Evolutionary conservation across 257 asterid species (phyloP), one percentile per base, ranked within the genome.

Genomic region (Lantana camara): DNA sequence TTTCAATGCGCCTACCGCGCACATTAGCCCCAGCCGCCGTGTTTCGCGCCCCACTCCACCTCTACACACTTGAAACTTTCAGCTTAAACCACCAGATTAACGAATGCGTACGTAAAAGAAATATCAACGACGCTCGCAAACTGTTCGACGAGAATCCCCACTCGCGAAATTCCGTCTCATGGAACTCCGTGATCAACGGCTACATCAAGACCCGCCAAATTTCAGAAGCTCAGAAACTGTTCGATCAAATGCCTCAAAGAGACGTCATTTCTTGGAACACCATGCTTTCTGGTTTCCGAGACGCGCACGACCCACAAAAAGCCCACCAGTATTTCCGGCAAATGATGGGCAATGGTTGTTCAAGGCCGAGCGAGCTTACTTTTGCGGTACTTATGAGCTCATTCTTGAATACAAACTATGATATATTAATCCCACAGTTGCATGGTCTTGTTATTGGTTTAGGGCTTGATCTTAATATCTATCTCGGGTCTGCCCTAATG

Each of bases 181-280:
- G 97, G 97, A 90, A 87, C 78, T 63, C 91, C 23, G 29, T 87
- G 42, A 83, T 87, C 71, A 77, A 64, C 1, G 95, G 89, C 9
- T 85, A 70, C 69, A 22, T 77, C 37, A 76, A 81, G 74, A 13
- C 75, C 60, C 64, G 61, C 54, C 77, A 63, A 37, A 51, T 77
- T 30, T 20, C 55, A 13, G 80, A 78, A 22, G 97, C 95, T 38
- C 81, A 75, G 29, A 73, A 74, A 7, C 63, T 90, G 75, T 90
- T 90, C 77, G 83, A 81, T 17, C 64, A 82, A 75, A 90, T 87
- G 95, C 97, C 97, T 48, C 72, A 21, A 1, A 71, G 76, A 70
- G 91, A 90, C 51, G 75, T 77, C 27, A 77, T 87, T 59, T 81
- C 95, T 14, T 90, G 95, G 95, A 90, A 90, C 77, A 83, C 86